Base-by-base conservation (phyloP, 441 rosid genomes). In the Pelargonium myrrhifolium region DNA sequence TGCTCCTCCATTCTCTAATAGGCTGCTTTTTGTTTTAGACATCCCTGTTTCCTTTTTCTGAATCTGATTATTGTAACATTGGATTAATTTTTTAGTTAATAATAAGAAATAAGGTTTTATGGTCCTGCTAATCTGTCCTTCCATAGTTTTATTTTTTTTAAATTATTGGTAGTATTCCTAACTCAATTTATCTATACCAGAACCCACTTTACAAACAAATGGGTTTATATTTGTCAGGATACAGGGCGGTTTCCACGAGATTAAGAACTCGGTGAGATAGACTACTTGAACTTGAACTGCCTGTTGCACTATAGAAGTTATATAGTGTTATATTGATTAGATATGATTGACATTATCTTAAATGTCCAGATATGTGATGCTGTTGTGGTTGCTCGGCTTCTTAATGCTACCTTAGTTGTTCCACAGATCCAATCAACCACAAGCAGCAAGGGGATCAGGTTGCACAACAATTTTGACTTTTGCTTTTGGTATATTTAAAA, bases 371-470 rank as follows among this genome's bases (percentile, higher is more conserved):
- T 92, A 77, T 76, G 83, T 68, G 97, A 92, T 21, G 93, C 85
- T 47, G 97, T 93, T 6, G 96, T 73, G 20, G 83, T 93, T 75
- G 73, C 99, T 72, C 89, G 97, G 70, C 89, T 94, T 83, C 97
- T 94, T 56, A 94, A 94, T 73, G 96, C 97, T 0, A 86, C 99
- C 68, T 72, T 94, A 68, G 99, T 94, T 24, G 68, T 89, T 76
- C 99, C 99, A 37, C 97, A 94, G 88, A 86, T 94, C 76, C 97
- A 91, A 76, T 92, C 97, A 73, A 94, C 99, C 65, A 94, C 99
- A 6, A 91, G 99, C 78, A 94, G 89, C 80, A 94, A 94, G 82
- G 99, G 99, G 65, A 94, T 94, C 80, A 91, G 99, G 97, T 87
- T 45, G 5, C 39, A 31, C 47, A 69, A 51, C 62, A 28, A 45